Conservation (phyloP, 2,329 filamentous ascomycete species). For the Parascedosporium putredinis region DNA sequence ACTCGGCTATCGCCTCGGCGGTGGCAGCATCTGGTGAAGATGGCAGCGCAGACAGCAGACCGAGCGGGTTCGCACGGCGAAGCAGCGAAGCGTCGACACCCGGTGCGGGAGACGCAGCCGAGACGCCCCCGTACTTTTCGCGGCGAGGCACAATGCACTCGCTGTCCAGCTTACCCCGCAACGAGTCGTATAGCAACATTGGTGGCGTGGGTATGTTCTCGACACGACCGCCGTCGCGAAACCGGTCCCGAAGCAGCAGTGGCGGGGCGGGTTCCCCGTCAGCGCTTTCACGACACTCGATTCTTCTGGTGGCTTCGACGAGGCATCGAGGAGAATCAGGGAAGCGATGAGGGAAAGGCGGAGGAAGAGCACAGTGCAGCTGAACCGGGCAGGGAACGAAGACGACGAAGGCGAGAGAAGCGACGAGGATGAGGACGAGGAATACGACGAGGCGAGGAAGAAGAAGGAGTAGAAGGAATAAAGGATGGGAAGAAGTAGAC, state of each 20-base stretch:
- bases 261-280: constrained; percentile 54
- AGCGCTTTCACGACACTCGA: constrained; percentile 60
- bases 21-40: neutral
- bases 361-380: constrained; percentile 36
- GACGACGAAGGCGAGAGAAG: constrained; percentile 25
- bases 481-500: neutral
- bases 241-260: constrained; percentile 60
- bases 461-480: constrained; percentile 28
- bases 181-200: constrained; percentile 90
- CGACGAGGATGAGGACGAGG: constrained; percentile 31
- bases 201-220: constrained; percentile 83
- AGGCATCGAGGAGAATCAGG: constrained; percentile 74
- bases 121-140: constrained; percentile 28
- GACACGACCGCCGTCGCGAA: constrained; percentile 74
- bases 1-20: constrained; percentile 11
- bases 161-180: constrained; percentile 56
- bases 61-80: constrained; percentile 19
- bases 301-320: constrained; percentile 62
- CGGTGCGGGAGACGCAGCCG: constrained; percentile 28
- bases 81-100: constrained; percentile 39
- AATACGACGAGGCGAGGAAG: constrained; percentile 31
- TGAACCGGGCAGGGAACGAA: constrained; percentile 23
- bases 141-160: constrained; percentile 43
- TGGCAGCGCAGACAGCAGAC: neutral
- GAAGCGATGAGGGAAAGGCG: constrained; percentile 66